These are phyloP conservation scores for Aplosporella prunicola DNA, from an alignment of 2,329 filamentous ascomycete genomes.

Conservation along the genomic window DNA sequence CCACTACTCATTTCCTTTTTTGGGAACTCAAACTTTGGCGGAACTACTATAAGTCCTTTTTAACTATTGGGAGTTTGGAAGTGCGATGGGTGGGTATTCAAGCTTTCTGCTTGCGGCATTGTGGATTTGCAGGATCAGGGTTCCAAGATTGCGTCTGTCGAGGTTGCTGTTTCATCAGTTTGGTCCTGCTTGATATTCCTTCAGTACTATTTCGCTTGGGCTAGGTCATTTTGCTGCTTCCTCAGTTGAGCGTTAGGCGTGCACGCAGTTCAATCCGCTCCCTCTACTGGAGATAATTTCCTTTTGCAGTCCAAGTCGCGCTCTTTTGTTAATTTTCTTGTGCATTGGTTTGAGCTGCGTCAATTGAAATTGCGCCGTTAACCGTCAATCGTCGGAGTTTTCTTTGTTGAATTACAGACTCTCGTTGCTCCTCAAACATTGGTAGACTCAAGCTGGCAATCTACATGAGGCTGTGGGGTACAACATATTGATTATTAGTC, in stretches of 20 bases:
- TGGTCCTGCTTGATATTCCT: neutral
- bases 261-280: conserved; percentile 8
- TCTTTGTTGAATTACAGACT: too few species aligned
- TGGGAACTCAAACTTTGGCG: conserved; percentile 9
- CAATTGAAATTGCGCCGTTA: too few species aligned
- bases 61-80: conserved; percentile 10
- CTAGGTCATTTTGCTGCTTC: conserved; percentile 1
- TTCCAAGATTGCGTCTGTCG: conserved; percentile 5
- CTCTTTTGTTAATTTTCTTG: too few species aligned
- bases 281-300: conserved; percentile 8
- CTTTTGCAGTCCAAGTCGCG: conserved; percentile 1
- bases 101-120: conserved; percentile 6
- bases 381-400: too few species aligned
- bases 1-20: conserved; percentile 6
- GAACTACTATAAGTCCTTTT: too few species aligned
- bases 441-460: too few species aligned
- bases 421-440: too few species aligned
- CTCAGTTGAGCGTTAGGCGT: conserved; percentile 1
- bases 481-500: too few species aligned
- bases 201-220: neutral
- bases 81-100: too few species aligned
- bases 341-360: too few species aligned
- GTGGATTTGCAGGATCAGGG: conserved; percentile 5
- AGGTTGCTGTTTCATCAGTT: too few species aligned
- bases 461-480: too few species aligned